These are phyloP conservation scores for Ceratocystis cacaofunesta DNA, from an alignment of 2,329 filamentous ascomycete genomes.

Conservation along the genomic window DNA sequence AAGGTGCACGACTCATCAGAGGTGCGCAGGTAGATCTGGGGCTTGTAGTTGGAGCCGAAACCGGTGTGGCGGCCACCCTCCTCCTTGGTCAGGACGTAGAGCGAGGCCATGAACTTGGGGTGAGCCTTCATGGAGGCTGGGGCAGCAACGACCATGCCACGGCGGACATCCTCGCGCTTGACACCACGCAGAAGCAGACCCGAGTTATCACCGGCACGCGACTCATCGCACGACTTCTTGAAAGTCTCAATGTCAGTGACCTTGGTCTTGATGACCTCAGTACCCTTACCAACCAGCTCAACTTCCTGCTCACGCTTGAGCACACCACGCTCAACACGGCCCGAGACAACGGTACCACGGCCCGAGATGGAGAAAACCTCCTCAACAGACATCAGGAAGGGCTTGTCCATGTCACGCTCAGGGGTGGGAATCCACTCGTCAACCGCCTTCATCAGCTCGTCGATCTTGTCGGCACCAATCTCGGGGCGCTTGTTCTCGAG, in stretches of 20 bases:
- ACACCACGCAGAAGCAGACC: slow-evolving; percentile 91
- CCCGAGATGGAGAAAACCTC: slow-evolving; percentile 81
- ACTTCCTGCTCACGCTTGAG: slow-evolving; percentile 91
- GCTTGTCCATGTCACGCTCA: slow-evolving; percentile 86
- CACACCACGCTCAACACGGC: slow-evolving; percentile 88
- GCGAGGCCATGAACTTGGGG: slow-evolving; percentile 82
- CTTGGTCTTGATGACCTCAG: slow-evolving; percentile 84
- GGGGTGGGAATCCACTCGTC: slow-evolving; percentile 96
- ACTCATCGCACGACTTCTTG: slow-evolving; percentile 98
- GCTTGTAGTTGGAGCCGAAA: slow-evolving; percentile 91
- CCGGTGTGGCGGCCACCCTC: slow-evolving; percentile 95
- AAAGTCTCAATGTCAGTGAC: slow-evolving; percentile 99
- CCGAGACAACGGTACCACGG: slow-evolving; percentile 91
- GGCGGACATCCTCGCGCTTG: slow-evolving; percentile 83
- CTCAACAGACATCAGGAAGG: slow-evolving; percentile 97
- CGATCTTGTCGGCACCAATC: slow-evolving; percentile 75
- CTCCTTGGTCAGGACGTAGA: slow-evolving; percentile 96
- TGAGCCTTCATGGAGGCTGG: slow-evolving; percentile 76
- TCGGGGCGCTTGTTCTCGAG: slow-evolving; percentile 76
- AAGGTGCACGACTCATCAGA: slow-evolving; percentile 68
- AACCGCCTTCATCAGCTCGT: slow-evolving; percentile 77
- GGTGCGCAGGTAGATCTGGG: slow-evolving; percentile 90
- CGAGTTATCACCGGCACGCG: slow-evolving; percentile 92
- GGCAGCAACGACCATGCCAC: slow-evolving; percentile 85
- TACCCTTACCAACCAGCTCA: slow-evolving; percentile 81